Conservation (phyloP, 75 land plant genomes). For the Adiantum capillusveneris region DNA sequence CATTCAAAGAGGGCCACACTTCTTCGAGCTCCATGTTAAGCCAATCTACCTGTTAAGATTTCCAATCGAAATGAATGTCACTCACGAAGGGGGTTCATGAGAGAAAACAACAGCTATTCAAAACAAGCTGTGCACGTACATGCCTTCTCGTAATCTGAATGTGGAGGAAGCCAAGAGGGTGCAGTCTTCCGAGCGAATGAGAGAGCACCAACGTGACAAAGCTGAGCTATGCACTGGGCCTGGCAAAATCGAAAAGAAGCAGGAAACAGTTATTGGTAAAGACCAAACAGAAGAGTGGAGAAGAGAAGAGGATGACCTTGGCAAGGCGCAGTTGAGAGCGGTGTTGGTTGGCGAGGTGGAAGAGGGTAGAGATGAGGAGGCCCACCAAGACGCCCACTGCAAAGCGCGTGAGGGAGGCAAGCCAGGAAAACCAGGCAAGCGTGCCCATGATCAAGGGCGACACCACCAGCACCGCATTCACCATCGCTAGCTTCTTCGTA, state of each 20-base stretch:
- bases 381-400: background rate
- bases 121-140: background rate
- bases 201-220: background rate
- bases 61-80: background rate
- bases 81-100: background rate
- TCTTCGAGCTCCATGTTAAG: slow-evolving; percentile 25
- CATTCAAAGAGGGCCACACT: slow-evolving; percentile 32
- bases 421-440: background rate
- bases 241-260: background rate
- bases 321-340: slow-evolving; percentile 4
- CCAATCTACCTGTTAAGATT: slow-evolving; percentile 25
- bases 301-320: background rate
- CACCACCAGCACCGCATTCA: background rate
- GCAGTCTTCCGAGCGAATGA: background rate
- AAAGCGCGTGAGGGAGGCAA: background rate
- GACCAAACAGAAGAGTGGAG: background rate
- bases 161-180: background rate
- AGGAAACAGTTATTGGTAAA: too few relatives aligned
- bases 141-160: background rate
- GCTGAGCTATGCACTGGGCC: background rate
- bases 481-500: too few relatives aligned
- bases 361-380: slow-evolving; percentile 2
- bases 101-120: background rate
- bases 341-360: background rate
- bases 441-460: background rate